Evolutionary conservation across 805 yeast genomes (phyloP).

Genomic region (Jamesozyma hellenica): DNA sequence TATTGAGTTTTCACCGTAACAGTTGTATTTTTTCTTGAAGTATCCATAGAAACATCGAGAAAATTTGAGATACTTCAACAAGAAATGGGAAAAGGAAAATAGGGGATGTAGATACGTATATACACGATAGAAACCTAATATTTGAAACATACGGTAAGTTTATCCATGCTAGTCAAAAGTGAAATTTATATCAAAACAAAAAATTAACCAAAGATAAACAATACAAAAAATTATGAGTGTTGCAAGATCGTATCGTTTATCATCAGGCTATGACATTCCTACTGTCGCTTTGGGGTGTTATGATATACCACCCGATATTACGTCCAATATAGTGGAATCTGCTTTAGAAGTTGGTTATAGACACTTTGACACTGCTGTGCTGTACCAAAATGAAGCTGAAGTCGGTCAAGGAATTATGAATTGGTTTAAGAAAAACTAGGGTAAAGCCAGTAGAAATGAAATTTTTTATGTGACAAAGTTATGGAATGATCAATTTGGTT

Average conservation of each 20-base stretch:
- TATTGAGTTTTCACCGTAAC: too few species aligned
- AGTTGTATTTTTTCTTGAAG: too few species aligned
- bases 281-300: constrained; percentile 49
- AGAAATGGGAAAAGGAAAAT: too few species aligned
- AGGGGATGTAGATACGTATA: too few species aligned
- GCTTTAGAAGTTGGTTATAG: constrained; percentile 63
- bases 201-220: too few species aligned
- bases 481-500: constrained; percentile 61
- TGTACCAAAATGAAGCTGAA: constrained; percentile 55
- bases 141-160: too few species aligned
- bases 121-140: too few species aligned
- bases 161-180: too few species aligned
- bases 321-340: constrained; percentile 37
- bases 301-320: constrained; percentile 31
- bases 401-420: constrained; percentile 48
- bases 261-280: constrained; percentile 49
- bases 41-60: too few species aligned
- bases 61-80: too few species aligned
- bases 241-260: constrained; percentile 31
- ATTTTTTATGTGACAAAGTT: constrained; percentile 61
- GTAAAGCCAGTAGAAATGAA: constrained; percentile 34
- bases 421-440: constrained; percentile 41
- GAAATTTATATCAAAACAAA: too few species aligned
- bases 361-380: constrained; percentile 63
- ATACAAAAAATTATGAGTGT: too few species aligned